A percentile compares a stretch with the other conserved stretches of the same genome.
These are phyloP conservation scores for Periglandula ipomoeae DNA, from an alignment of 2,329 filamentous ascomycete genomes.

Conservation along the genomic window DNA sequence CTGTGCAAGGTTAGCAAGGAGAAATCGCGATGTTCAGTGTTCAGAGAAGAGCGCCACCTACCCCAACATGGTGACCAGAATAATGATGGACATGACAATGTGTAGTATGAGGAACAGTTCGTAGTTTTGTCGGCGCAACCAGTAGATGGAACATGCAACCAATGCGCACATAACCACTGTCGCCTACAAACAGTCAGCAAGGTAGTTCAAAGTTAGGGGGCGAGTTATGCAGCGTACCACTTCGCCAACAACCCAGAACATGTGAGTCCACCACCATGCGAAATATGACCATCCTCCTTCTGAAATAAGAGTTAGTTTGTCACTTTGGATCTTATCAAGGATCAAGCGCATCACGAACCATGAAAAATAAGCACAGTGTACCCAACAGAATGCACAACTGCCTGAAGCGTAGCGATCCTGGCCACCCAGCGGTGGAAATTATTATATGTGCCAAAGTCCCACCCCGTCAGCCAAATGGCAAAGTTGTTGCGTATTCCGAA, in stretches of 20 bases:
- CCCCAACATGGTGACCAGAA: constrained; percentile 42
- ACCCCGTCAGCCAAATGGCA: constrained; percentile 57
- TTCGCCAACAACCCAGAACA: constrained; percentile 42
- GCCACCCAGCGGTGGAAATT: constrained; percentile 61
- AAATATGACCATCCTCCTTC: constrained; percentile 30
- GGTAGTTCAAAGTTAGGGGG: neutral
- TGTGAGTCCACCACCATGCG: constrained; percentile 26
- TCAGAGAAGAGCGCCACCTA: too few species aligned
- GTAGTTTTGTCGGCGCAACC: constrained; percentile 42
- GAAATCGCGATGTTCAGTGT: too few species aligned
- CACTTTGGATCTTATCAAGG: neutral
- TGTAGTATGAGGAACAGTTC: constrained; percentile 41
- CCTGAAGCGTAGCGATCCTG: constrained; percentile 51
- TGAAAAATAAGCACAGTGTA: constrained; percentile 40
- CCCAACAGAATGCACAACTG: constrained; percentile 51
- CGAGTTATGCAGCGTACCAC: constrained; percentile 21
- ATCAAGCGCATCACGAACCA: constrained; percentile 14
- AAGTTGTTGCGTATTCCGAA: constrained; percentile 60
- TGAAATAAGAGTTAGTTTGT: constrained; percentile 8
- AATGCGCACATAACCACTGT: constrained; percentile 36
- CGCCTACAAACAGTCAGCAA: constrained; percentile 20
- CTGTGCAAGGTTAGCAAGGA: constrained; percentile 16
- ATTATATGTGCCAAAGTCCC: constrained; percentile 59
- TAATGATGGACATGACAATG: constrained; percentile 40
- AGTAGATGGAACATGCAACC: constrained; percentile 38